Conservation (phyloP, 805 yeast species). For the Sugiyamaella americana region DNA sequence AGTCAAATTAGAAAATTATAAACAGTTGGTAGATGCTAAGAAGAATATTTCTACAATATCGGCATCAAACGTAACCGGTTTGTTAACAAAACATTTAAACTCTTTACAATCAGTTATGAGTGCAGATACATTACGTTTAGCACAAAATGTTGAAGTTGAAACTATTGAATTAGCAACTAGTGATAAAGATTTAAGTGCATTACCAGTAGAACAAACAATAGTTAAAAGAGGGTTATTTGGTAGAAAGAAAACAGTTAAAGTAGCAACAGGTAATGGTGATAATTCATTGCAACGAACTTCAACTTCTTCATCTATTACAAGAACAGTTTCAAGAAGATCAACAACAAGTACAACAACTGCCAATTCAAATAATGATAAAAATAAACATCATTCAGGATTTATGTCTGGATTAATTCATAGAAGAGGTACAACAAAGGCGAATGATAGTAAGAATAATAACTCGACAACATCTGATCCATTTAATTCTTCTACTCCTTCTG, state of each 20-base stretch:
- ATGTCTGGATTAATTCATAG: slow-evolving; percentile 18
- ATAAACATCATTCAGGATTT: slow-evolving; percentile 7
- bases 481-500: background rate
- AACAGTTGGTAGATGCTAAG: slow-evolving; percentile 33
- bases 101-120: slow-evolving; percentile 55
- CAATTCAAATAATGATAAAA: background rate
- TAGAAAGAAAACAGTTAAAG: slow-evolving; percentile 14
- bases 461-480: background rate
- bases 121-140: slow-evolving; percentile 68
- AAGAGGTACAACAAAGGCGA: slow-evolving; percentile 3
- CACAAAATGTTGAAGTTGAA: slow-evolving; percentile 82
- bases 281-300: slow-evolving; percentile 3
- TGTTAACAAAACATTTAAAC: slow-evolving; percentile 42
- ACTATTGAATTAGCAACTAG: slow-evolving; percentile 81
- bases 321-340: slow-evolving; percentile 7
- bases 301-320: slow-evolving; percentile 3
- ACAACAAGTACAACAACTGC: background rate
- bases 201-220: slow-evolving; percentile 33
- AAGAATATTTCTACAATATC: slow-evolving; percentile 37
- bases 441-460: background rate
- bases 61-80: slow-evolving; percentile 16
- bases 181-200: slow-evolving; percentile 41
- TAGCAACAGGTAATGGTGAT: slow-evolving; percentile 13
- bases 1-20: slow-evolving; percentile 16
- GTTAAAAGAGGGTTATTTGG: slow-evolving; percentile 59